Conservation (phyloP, 345 rosid genomes). For the Eutrema yunnanense region DNA sequence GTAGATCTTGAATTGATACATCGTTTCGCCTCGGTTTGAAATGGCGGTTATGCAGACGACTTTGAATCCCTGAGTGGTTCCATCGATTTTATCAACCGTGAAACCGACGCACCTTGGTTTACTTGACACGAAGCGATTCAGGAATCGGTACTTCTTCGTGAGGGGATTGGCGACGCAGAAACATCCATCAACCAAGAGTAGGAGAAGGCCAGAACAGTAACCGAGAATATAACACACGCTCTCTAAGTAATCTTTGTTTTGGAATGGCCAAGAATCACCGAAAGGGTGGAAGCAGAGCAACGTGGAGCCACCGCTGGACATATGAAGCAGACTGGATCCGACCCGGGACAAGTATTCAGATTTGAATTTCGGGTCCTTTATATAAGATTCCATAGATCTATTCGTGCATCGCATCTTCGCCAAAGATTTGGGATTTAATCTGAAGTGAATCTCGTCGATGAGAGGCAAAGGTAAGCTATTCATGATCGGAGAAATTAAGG, state of each 20-base stretch:
- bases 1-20: neutral
- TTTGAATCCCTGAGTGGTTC: neutral
- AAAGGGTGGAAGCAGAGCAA: neutral
- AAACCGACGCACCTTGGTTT: neutral
- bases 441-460: neutral
- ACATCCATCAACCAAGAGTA: neutral
- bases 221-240: neutral
- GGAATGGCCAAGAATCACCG: neutral
- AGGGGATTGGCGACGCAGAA: conserved; percentile 15
- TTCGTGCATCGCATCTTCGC: neutral
- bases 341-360: neutral
- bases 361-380: neutral
- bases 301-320: neutral
- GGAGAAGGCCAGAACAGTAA: neutral
- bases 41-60: neutral
- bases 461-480: neutral
- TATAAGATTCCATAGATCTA: neutral
- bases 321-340: neutral
- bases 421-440: neutral
- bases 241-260: neutral
- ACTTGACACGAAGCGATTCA: neutral
- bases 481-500: neutral
- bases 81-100: neutral
- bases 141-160: neutral
- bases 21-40: neutral